Conservation (phyloP, 1,284 basidiomycete species). For the Coniferiporia weirii region DNA sequence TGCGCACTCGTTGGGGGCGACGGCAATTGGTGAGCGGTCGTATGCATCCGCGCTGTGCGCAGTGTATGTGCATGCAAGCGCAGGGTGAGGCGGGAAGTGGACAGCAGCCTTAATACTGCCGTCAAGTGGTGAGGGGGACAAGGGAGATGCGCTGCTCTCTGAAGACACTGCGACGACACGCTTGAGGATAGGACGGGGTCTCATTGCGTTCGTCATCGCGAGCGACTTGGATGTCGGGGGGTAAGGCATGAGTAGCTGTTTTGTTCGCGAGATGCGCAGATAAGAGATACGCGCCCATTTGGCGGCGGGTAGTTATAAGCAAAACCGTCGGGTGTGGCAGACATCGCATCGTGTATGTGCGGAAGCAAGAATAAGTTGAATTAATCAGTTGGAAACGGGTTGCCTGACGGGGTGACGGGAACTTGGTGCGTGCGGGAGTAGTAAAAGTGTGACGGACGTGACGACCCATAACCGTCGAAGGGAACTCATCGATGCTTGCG, state of each 20-base stretch:
- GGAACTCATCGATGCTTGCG: background rate
- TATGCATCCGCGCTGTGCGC: constrained; percentile 23
- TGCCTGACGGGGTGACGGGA: background rate
- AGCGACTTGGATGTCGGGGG: too few species aligned
- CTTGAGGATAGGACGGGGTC: background rate
- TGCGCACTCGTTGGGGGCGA: constrained; percentile 22
- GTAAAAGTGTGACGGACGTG: background rate
- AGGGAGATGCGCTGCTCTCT: background rate
- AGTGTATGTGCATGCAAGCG: constrained; percentile 16
- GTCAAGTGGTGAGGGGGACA: background rate
- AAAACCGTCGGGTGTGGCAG: background rate
- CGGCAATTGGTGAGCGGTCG: constrained; percentile 24
- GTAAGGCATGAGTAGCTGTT: background rate
- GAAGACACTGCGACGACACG: background rate
- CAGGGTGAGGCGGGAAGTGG: constrained; percentile 20
- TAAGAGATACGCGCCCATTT: background rate
- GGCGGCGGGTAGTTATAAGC: background rate
- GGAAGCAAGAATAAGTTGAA: background rate
- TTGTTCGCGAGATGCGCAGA: background rate
- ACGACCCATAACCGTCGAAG: background rate
- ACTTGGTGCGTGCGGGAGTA: background rate
- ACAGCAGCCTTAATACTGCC: background rate
- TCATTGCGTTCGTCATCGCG: too few species aligned
- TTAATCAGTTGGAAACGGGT: background rate
- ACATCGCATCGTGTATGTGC: constrained; percentile 1